A percentile compares a stretch with the other conserved stretches of the same genome.
Evolutionary conservation across 805 yeast genomes (phyloP).

Genomic region (Saturnispora zaruensis): DNA sequence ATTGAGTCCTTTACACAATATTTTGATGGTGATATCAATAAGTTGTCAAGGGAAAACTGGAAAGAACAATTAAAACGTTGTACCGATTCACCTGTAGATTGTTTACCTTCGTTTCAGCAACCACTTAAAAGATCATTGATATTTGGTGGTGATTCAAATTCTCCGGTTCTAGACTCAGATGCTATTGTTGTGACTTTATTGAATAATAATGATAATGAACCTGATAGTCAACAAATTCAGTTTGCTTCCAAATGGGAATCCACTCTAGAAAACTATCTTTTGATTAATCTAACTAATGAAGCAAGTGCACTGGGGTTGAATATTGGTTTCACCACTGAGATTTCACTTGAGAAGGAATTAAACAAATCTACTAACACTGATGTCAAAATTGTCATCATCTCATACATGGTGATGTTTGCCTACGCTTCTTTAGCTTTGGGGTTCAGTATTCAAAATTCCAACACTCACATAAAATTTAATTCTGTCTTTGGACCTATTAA

Average conservation of each 20-base stretch:
- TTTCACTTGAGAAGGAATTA: slow-evolving; percentile 76
- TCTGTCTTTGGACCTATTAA: slow-evolving; percentile 8
- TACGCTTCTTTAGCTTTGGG: slow-evolving; percentile 81
- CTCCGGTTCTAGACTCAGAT: slow-evolving; percentile 42
- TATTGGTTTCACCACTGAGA: slow-evolving; percentile 71
- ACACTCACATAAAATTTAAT: background rate
- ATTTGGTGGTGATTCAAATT: slow-evolving; percentile 48
- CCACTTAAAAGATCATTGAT: slow-evolving; percentile 68
- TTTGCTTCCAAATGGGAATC: slow-evolving; percentile 59
- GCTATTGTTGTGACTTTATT: slow-evolving; percentile 76
- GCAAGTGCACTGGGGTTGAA: slow-evolving; percentile 46
- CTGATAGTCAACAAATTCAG: slow-evolving; percentile 31
- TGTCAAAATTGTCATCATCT: slow-evolving; percentile 53
- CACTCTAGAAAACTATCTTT: slow-evolving; percentile 49
- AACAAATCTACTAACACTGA: slow-evolving; percentile 79
- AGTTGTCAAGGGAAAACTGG: slow-evolving; percentile 49
- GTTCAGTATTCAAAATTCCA: slow-evolving; percentile 25
- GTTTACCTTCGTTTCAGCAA: slow-evolving; percentile 86
- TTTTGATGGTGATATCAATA: slow-evolving; percentile 53
- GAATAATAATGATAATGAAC: slow-evolving; percentile 45
- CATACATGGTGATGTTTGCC: slow-evolving; percentile 79
- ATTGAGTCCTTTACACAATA: slow-evolving; percentile 86
- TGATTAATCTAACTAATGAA: slow-evolving; percentile 32
- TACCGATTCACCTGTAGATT: slow-evolving; percentile 74
- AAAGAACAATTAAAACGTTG: slow-evolving; percentile 45